These are phyloP conservation scores for Suillus plorans DNA, from an alignment of 768 basidiomycete species.

Conservation along the genomic window DNA sequence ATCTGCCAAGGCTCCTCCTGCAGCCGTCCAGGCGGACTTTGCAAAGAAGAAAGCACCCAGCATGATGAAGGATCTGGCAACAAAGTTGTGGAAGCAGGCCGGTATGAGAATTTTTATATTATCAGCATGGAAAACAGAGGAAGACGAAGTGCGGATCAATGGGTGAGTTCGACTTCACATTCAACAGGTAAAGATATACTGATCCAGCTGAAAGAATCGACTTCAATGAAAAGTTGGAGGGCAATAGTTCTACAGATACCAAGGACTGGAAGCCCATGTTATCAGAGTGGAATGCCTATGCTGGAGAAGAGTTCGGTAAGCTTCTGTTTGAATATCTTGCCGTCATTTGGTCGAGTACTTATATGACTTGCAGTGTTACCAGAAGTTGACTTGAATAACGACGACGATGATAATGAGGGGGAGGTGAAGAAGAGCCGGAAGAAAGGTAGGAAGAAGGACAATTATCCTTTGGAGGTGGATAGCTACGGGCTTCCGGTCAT, in stretches of 20 bases:
- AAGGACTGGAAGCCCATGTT: neutral
- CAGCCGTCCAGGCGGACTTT: neutral
- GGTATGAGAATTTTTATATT: too few relatives aligned
- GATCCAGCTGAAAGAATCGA: neutral
- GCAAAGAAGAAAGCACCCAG: neutral
- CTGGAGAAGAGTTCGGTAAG: neutral
- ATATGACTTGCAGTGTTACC: neutral
- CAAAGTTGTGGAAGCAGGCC: neutral
- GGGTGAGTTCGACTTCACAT: neutral
- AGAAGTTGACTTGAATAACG: neutral
- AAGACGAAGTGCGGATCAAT: neutral
- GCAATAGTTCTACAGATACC: neutral
- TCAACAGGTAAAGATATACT: neutral
- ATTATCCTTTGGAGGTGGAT: neutral
- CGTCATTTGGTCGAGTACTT: neutral
- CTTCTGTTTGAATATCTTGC: neutral
- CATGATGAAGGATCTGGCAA: neutral
- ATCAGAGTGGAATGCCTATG: neutral
- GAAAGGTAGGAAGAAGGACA: neutral
- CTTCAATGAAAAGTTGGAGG: neutral
- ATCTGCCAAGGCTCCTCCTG: neutral
- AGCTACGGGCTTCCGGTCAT: neutral
- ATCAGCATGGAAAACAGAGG: neutral
- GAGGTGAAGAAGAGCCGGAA: neutral
- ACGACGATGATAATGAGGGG: neutral